Conservation (phyloP, 192 early-diverging fungal genomes). For the Umbelopsis ramanniana region DNA sequence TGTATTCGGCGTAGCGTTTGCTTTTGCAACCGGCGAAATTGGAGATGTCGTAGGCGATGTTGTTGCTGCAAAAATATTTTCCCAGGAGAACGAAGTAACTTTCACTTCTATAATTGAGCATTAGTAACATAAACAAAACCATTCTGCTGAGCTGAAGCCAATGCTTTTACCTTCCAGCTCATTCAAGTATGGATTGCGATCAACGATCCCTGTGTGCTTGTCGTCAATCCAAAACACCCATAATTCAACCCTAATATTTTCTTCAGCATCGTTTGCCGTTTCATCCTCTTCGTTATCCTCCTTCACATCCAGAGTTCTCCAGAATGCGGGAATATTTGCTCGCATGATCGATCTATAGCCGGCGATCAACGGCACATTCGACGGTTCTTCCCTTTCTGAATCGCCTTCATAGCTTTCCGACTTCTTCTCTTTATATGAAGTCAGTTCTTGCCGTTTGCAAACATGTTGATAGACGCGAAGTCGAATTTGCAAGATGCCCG, state of each 20-base stretch:
- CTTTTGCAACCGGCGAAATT: constrained; percentile 16
- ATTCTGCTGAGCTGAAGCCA: not conserved
- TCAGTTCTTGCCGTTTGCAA: constrained; percentile 17
- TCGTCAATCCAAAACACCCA: constrained; percentile 49
- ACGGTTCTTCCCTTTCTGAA: not conserved
- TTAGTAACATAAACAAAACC: not conserved
- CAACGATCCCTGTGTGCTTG: constrained; percentile 36
- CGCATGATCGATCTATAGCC: constrained; percentile 2
- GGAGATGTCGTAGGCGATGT: constrained; percentile 32
- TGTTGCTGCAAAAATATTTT: constrained; percentile 30
- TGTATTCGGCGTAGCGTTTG: constrained; percentile 25
- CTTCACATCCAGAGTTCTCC: not conserved
- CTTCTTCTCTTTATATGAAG: constrained; percentile 1
- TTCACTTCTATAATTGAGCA: constrained; percentile 29
- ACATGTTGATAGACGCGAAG: constrained; percentile 37
- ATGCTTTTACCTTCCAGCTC: constrained; percentile 34
- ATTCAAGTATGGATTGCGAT: constrained; percentile 22
- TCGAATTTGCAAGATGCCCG: constrained; percentile 42
- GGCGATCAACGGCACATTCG: not conserved
- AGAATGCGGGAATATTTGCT: constrained; percentile 6
- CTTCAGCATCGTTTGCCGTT: not conserved
- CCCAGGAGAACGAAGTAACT: constrained; percentile 41
- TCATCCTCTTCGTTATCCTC: not conserved
- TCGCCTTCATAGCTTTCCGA: not conserved
- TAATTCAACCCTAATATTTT: constrained; percentile 23